Conservation (phyloP, 352 stramenopile species). For the Globisporangium mamillatum region DNA sequence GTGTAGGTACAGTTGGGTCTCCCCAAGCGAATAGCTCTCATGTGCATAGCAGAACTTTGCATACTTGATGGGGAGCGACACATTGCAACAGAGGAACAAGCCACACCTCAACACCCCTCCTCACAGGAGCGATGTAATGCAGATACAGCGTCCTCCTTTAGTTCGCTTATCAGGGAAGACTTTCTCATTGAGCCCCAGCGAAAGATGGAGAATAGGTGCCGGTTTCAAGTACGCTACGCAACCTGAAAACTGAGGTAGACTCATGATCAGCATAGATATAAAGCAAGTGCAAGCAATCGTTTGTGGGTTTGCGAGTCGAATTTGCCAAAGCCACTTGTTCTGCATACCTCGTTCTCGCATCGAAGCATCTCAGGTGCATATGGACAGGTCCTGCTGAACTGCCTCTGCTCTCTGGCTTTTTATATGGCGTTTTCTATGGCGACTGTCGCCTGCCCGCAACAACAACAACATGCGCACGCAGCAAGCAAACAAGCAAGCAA, state of each 20-base stretch:
- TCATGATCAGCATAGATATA: no score
- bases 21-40: neutral
- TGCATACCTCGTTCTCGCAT: neutral
- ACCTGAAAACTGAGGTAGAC: no score
- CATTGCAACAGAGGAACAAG: neutral
- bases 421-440: neutral
- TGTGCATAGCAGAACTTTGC: neutral
- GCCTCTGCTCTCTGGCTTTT: constrained; percentile 6
- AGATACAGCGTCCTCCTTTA: neutral
- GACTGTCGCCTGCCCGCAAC: neutral
- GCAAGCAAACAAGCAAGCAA: neutral
- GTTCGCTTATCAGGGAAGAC: neutral
- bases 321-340: neutral
- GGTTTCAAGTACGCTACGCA: neutral
- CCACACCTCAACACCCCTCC: neutral
- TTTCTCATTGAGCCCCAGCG: neutral
- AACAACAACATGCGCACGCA: neutral
- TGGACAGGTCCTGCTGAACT: neutral
- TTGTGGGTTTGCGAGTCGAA: neutral
- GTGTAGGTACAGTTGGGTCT: constrained; percentile 2
- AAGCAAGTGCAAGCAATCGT: no score
- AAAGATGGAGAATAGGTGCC: neutral
- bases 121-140: neutral
- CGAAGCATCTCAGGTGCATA: neutral
- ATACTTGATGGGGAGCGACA: neutral